Percentiles rank a stretch among this genome's conserved stretches.
Conservation (phyloP, 768 basidiomycete species). For the Dacryopinax spathularia region DNA sequence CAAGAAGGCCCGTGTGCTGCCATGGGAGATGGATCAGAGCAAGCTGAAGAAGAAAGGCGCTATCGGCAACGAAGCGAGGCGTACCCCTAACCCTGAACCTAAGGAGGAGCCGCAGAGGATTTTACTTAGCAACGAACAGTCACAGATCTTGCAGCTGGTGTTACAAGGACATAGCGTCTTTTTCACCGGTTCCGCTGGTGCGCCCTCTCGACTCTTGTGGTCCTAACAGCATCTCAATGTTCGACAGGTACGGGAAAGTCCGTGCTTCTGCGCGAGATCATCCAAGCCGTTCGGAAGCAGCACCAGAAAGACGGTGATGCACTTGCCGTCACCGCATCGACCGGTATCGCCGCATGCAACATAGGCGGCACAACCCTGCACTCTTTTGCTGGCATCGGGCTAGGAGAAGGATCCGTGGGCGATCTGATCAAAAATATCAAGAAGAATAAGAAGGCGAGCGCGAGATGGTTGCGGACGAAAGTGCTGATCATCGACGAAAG, state of each 20-base stretch:
- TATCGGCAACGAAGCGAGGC: background rate
- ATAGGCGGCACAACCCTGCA: slow-evolving; percentile 93
- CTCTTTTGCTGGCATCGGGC: slow-evolving; percentile 86
- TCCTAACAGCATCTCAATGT: background rate
- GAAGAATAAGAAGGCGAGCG: slow-evolving; percentile 70
- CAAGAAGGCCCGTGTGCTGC: background rate
- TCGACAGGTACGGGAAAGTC: slow-evolving; percentile 85
- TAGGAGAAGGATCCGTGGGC: slow-evolving; percentile 54
- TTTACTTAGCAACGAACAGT: slow-evolving; percentile 75
- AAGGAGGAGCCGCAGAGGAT: slow-evolving; percentile 26
- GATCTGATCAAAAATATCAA: slow-evolving; percentile 49
- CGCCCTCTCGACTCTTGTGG: slow-evolving; percentile 17
- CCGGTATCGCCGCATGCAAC: slow-evolving; percentile 94
- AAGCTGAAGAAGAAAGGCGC: background rate
- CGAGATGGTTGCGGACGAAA: slow-evolving; percentile 71
- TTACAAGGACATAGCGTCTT: slow-evolving; percentile 63
- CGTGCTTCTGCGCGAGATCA: slow-evolving; percentile 83
- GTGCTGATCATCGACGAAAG: slow-evolving; percentile 44
- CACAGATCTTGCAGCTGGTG: slow-evolving; percentile 65
- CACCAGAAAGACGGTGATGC: slow-evolving; percentile 44
- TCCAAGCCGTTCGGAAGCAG: slow-evolving; percentile 50
- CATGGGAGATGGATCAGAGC: background rate
- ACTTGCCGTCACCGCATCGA: slow-evolving; percentile 88
- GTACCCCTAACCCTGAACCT: background rate
- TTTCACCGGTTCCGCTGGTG: slow-evolving; percentile 95